A percentile compares a stretch with the other conserved stretches of the same genome.
phyloP scores from a whole-genome alignment of 768 basidiomycete species.

The Suillus bovinus region DNA sequence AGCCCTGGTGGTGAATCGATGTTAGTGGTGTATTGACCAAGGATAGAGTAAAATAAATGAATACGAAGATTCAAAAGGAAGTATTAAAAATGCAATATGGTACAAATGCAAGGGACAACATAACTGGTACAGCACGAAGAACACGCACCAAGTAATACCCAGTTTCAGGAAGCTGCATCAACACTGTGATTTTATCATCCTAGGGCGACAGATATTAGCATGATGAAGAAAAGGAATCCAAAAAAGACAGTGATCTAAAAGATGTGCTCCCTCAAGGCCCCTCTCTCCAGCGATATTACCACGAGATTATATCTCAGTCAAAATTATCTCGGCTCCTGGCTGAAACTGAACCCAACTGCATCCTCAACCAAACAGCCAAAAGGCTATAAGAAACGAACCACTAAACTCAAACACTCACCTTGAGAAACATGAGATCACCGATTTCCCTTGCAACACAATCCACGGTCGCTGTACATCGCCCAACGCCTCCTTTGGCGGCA shows the following conservation, averaged over 20 bases:
- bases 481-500: constrained; percentile 83
- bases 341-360: neutral
- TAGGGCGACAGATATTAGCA: constrained; percentile 26
- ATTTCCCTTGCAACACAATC: constrained; percentile 76
- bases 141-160: constrained; percentile 63
- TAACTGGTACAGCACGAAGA: constrained; percentile 2
- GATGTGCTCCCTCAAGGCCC: neutral
- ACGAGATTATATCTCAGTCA: neutral
- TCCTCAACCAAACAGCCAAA: constrained; percentile 1
- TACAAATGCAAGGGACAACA: neutral
- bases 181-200: constrained; percentile 79
- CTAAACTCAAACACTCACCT: constrained; percentile 45
- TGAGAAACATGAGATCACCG: constrained; percentile 86
- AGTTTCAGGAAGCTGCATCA: constrained; percentile 66
- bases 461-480: constrained; percentile 68
- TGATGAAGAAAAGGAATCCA: neutral
- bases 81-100: neutral
- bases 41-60: neutral
- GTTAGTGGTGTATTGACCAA: neutral
- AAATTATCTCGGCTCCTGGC: neutral
- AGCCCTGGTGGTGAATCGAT: constrained; percentile 50
- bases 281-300: neutral
- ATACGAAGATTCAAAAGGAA: neutral
- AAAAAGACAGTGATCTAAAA: neutral
- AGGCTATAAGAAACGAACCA: neutral